These are phyloP conservation scores for Trametes maxima DNA, from an alignment of 768 basidiomycete genomes.

Conservation along the genomic window DNA sequence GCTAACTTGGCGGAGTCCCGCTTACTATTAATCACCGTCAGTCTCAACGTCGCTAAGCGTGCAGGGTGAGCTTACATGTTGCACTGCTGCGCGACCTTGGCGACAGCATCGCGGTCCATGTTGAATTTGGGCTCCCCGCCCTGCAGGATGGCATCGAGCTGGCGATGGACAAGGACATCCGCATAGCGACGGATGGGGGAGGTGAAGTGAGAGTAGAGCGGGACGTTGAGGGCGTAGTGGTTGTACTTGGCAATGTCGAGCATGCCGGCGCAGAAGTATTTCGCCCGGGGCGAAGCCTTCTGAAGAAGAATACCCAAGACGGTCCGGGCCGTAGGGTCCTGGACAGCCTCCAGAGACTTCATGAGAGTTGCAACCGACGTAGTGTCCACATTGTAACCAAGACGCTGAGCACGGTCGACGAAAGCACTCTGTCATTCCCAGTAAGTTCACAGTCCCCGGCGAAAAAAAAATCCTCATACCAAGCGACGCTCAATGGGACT, in stretches of 20 bases:
- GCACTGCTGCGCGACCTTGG: conserved; percentile 97
- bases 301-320: conserved; percentile 83
- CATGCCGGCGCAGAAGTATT: conserved; percentile 99
- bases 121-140: conserved; percentile 88
- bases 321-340: conserved; percentile 70
- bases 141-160: conserved; percentile 87
- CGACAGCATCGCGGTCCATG: conserved; percentile 97
- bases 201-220: conserved; percentile 93
- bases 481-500: conserved; percentile 89
- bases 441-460: conserved; percentile 5
- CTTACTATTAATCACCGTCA: conserved; percentile 54
- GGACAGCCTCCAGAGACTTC: conserved; percentile 76
- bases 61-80: conserved; percentile 69
- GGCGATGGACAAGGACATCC: conserved; percentile 94
- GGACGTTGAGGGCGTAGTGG: conserved; percentile 88
- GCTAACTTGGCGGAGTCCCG: conserved; percentile 89
- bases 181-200: conserved; percentile 93
- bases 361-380: conserved; percentile 81
- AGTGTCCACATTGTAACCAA: conserved; percentile 82
- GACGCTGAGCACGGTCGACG: conserved; percentile 74
- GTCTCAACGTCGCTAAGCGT: background rate
- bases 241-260: conserved; percentile 97
- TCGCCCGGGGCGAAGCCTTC: conserved; percentile 93
- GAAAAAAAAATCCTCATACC: conserved; percentile 43
- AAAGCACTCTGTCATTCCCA: conserved; percentile 63